Evolutionary conservation across 441 rosid genomes (phyloP), one percentile per base, ranked within the genome.

Genomic region (Lepidium campestre): DNA sequence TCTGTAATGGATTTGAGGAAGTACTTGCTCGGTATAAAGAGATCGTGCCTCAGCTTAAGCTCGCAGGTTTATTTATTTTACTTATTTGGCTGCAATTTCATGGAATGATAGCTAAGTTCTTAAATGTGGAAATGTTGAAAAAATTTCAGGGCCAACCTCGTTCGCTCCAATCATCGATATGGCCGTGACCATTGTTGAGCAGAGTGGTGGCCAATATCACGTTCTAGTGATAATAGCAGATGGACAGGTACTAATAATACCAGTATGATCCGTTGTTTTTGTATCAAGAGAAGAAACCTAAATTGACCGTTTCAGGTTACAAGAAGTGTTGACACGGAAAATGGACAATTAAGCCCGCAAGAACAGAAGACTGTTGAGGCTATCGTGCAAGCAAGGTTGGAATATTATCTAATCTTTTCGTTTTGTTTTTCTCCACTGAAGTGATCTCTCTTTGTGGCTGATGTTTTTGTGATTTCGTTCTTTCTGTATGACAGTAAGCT

Each of bases 81-180:
- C 66, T 61, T 47, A 40, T 47, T 52, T 22, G 42, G 11, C 34
- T 1, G 6, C 25, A 18, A 10, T 57, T 65, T 62, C 17, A 65
- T 62, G n/a, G 67, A 58, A 41, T 14, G 31, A 27, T 52, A 45
- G 35, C 34, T 45, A 49, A 39, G 25, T 10, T 58, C 22, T 22
- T 64, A 20, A 39, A 27, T 61, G 23, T 49, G n/a, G 18, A 22
- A 13, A 13, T 66, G 25, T 42, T 65, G 47, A 39, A n/a, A n/a
- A n/a, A n/a, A n/a, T n/a, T 42, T 15, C 79, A 88, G 94, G 95
- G 36, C 95, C 95, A 1, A 88, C 95, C n/a, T 86, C 95, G 3
- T 88, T 88, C 75, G 89, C 95, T 10, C 91, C 95, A 0, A 49
- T 88, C 49, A 84, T 88, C 68, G 91, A 88, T 53, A 88, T 84